Percentiles rank a stretch among this genome's conserved stretches.
Conservation (phyloP, 2,329 filamentous ascomycete species). For the Trichoderma aggressivum region DNA sequence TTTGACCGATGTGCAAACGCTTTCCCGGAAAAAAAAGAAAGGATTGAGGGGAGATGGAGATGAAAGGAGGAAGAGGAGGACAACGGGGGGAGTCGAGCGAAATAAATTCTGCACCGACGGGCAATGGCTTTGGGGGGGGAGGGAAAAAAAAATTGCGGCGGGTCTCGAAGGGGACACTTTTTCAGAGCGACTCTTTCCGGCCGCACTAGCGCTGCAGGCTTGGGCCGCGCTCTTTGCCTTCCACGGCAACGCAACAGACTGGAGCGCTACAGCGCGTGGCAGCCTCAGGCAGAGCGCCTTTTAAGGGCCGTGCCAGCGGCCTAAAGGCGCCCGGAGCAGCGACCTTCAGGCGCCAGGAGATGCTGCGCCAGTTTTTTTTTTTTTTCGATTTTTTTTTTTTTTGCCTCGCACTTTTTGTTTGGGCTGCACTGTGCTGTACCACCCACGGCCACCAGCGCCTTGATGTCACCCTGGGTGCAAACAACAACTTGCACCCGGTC, state of each 20-base stretch:
- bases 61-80: slow-evolving; percentile 44
- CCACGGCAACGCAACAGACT: slow-evolving; percentile 38
- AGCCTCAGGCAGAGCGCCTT: slow-evolving; percentile 33
- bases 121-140: slow-evolving; percentile 41
- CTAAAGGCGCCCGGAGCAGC: not conserved
- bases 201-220: slow-evolving; percentile 28
- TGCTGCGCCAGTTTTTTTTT: slow-evolving; percentile 1
- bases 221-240: slow-evolving; percentile 20
- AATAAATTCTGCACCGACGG: slow-evolving; percentile 45
- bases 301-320: slow-evolving; percentile 1
- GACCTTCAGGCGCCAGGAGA: slow-evolving; percentile 12
- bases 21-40: slow-evolving; percentile 48
- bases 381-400: not conserved
- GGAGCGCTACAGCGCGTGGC: slow-evolving; percentile 21
- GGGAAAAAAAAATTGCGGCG: slow-evolving; percentile 51
- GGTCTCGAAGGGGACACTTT: slow-evolving; percentile 45
- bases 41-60: slow-evolving; percentile 60
- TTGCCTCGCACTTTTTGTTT: not conserved
- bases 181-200: slow-evolving; percentile 40
- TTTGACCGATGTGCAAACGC: slow-evolving; percentile 41
- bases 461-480: slow-evolving; percentile 2
- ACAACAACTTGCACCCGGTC: slow-evolving; percentile 26
- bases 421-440: slow-evolving; percentile 11
- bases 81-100: slow-evolving; percentile 40
- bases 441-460: not conserved